Evolutionary conservation across 2,329 filamentous ascomycete species (phyloP).

Genomic region (Clarireedia hainanense): DNA sequence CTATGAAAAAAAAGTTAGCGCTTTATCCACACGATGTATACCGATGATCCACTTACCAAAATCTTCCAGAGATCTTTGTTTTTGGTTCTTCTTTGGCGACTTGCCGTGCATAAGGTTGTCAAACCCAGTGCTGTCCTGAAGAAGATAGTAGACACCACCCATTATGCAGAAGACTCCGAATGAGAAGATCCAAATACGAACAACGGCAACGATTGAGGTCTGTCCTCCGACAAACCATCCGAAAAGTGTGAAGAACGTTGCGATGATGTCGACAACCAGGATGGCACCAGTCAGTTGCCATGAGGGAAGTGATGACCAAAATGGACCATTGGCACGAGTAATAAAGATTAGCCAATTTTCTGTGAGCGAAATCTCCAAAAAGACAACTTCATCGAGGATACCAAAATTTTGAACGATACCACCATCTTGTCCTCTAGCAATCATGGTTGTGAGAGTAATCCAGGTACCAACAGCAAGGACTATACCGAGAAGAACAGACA

Average conservation of each 20-base stretch:
- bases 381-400: constrained; percentile 72
- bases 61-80: constrained; percentile 81
- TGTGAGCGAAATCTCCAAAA: constrained; percentile 83
- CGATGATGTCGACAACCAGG: constrained; percentile 71
- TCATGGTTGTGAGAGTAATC: constrained; percentile 84
- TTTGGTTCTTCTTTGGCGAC: constrained; percentile 70
- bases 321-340: constrained; percentile 84
- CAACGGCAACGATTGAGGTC: constrained; percentile 74
- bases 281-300: constrained; percentile 78
- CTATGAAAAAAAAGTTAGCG: constrained; percentile 48
- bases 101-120: constrained; percentile 93
- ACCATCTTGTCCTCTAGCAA: constrained; percentile 55
- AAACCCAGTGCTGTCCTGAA: constrained; percentile 74
- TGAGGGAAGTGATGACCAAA: constrained; percentile 84
- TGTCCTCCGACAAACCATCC: constrained; percentile 67
- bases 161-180: constrained; percentile 83
- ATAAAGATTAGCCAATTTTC: constrained; percentile 98
- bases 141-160: constrained; percentile 67
- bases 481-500: constrained; percentile 76
- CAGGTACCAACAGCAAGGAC: constrained; percentile 78
- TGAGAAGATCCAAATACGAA: constrained; percentile 87
- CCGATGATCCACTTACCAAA: constrained; percentile 58
- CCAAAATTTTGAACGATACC: constrained; percentile 89
- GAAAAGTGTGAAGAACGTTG: constrained; percentile 79
- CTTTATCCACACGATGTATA: constrained; percentile 1